Conservation (phyloP, 2,329 filamentous ascomycete species). For the Incumbomyces lentus region DNA sequence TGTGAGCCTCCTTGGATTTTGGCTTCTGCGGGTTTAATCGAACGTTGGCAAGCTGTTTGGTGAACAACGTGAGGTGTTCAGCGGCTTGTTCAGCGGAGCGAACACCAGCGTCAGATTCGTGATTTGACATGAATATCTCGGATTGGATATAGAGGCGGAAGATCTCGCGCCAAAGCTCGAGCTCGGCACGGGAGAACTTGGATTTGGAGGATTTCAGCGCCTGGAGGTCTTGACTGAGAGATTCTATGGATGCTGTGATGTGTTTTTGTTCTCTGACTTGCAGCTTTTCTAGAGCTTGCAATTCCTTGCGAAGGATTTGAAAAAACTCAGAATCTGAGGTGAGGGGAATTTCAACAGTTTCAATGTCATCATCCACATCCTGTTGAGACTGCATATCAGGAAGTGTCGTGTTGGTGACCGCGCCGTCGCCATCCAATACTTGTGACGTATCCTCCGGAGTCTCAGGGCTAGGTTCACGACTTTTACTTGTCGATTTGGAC, state of each 20-base stretch:
- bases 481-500: not conserved
- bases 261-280: slow-evolving; percentile 55
- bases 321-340: slow-evolving; percentile 74
- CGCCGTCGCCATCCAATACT: not conserved
- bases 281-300: slow-evolving; percentile 57
- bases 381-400: not conserved
- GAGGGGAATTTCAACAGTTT: slow-evolving; percentile 61
- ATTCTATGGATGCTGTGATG: slow-evolving; percentile 53
- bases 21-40: slow-evolving; percentile 53
- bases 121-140: slow-evolving; percentile 70
- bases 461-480: not conserved
- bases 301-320: slow-evolving; percentile 59
- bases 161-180: slow-evolving; percentile 68
- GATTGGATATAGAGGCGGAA: slow-evolving; percentile 74
- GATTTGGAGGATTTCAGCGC: slow-evolving; percentile 40
- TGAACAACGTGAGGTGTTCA: slow-evolving; percentile 60
- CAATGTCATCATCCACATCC: slow-evolving; percentile 21
- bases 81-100: slow-evolving; percentile 57
- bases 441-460: not conserved
- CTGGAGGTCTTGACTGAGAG: slow-evolving; percentile 55
- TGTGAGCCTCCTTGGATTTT: slow-evolving; percentile 48
- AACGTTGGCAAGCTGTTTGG: slow-evolving; percentile 40
- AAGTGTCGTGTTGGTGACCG: not conserved
- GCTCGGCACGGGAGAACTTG: slow-evolving; percentile 53
- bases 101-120: slow-evolving; percentile 59